Evolutionary conservation across 2,329 filamentous ascomycete species (phyloP).

Genomic region (Pseudocercospora ulei): DNA sequence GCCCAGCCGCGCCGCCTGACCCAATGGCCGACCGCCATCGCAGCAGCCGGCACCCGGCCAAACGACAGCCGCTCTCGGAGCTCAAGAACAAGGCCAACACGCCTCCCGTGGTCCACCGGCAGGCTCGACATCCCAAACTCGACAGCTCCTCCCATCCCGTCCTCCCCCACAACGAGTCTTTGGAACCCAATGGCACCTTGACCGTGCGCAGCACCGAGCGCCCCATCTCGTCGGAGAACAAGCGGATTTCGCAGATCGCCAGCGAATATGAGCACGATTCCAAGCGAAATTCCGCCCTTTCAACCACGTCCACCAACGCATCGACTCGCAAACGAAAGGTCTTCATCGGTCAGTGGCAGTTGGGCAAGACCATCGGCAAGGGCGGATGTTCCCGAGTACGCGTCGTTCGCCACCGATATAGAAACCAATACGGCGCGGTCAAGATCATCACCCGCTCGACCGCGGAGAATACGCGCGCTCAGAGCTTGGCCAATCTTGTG

Average conservation of each 20-base stretch:
- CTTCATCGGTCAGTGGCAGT: constrained; percentile 85
- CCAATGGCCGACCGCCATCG: constrained; percentile 31
- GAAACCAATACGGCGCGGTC: constrained; percentile 74
- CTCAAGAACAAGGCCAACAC: constrained; percentile 29
- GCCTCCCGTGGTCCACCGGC: constrained; percentile 21
- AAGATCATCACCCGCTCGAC: constrained; percentile 84
- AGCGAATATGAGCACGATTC: constrained; percentile 42
- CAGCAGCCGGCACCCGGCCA: constrained; percentile 20
- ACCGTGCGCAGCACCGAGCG: constrained; percentile 34
- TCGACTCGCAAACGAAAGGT: constrained; percentile 48
- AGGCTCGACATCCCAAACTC: constrained; percentile 18
- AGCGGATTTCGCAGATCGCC: constrained; percentile 45
- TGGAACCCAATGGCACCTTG: constrained; percentile 39
- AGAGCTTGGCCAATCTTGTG: constrained; percentile 75
- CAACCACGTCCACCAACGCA: constrained; percentile 48
- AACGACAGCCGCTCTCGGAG: constrained; percentile 30
- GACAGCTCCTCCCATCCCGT: constrained; percentile 18
- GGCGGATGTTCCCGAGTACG: constrained; percentile 84
- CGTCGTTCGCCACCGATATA: constrained; percentile 65
- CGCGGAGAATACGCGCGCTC: constrained; percentile 69
- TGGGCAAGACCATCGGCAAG: constrained; percentile 79
- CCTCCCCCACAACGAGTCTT: constrained; percentile 40
- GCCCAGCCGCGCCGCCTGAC: constrained; percentile 4
- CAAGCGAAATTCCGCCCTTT: constrained; percentile 47
- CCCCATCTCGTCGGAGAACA: constrained; percentile 40